Evolutionary conservation across 768 basidiomycete species (phyloP).

Genomic region (Bullera alba): DNA sequence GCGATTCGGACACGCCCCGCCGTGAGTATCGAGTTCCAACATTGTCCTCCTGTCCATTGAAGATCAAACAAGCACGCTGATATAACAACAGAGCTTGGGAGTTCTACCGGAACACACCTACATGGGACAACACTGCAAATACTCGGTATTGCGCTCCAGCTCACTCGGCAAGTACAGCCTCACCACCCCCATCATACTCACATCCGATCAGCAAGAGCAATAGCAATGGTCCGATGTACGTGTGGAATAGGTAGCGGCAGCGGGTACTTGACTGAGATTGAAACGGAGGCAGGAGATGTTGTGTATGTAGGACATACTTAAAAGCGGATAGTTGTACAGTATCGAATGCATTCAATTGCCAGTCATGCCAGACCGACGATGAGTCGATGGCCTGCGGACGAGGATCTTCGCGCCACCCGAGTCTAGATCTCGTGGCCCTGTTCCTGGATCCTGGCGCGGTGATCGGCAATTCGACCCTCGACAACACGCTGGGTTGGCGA

Average conservation of each 20-base stretch:
- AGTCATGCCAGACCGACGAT: too few species aligned
- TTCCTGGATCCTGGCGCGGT: too few species aligned
- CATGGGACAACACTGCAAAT: constrained; percentile 31
- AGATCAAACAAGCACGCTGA: background rate
- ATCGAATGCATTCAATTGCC: too few species aligned
- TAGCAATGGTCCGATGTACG: background rate
- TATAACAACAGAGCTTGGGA: constrained; percentile 27
- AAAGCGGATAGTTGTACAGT: too few species aligned
- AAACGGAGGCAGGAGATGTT: too few species aligned
- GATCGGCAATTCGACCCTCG: too few species aligned
- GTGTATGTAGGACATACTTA: too few species aligned
- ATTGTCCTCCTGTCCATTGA: background rate
- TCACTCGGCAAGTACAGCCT: background rate
- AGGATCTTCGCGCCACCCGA: too few species aligned
- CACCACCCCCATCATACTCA: background rate
- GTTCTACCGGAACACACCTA: constrained; percentile 25
- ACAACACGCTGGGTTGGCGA: too few species aligned
- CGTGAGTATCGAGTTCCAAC: constrained; percentile 15
- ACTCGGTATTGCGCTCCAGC: constrained; percentile 14
- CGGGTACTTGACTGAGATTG: too few species aligned
- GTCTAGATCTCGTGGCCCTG: too few species aligned
- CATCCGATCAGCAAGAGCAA: background rate
- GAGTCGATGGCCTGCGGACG: too few species aligned
- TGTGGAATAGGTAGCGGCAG: background rate
- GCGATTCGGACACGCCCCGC: constrained; percentile 23